Evolutionary conservation across 139 green algal genomes (phyloP).

Genomic region (Mesotaenium endlicherianum): DNA sequence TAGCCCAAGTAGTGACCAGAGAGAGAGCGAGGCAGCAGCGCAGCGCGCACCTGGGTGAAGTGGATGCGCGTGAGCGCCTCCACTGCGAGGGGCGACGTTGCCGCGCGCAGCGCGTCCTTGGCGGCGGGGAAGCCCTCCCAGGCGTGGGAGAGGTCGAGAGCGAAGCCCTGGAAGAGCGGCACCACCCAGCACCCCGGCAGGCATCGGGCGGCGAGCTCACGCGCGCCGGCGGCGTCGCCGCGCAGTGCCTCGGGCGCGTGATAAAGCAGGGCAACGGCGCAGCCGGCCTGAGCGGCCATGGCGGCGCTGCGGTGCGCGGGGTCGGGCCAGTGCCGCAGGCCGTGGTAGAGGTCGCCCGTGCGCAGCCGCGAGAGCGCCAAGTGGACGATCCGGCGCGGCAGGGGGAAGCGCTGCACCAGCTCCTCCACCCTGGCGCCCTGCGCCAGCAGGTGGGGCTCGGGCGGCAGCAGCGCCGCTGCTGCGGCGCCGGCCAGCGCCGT

Average conservation of each 20-base stretch:
- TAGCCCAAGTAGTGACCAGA: too few relatives aligned
- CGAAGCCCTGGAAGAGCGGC: constrained; percentile 10
- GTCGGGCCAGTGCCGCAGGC: not conserved
- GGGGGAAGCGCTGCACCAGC: constrained; percentile 2
- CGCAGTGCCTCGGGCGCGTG: not conserved
- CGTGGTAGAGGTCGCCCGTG: constrained; percentile 13
- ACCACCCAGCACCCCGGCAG: not conserved
- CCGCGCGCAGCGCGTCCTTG: not conserved
- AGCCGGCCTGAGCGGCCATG: not conserved
- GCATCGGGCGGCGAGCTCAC: not conserved
- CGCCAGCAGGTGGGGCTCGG: not conserved
- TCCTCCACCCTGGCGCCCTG: not conserved
- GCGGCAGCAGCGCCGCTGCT: too few relatives aligned
- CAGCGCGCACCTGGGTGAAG: too few relatives aligned
- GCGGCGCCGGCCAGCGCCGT: too few relatives aligned
- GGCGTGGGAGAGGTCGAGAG: not conserved
- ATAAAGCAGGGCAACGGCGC: constrained; percentile 4
- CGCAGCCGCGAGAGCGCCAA: not conserved
- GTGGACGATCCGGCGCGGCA: not conserved
- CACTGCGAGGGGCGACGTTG: too few relatives aligned
- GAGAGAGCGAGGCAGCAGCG: too few relatives aligned
- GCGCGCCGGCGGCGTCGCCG: not conserved
- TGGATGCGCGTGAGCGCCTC: too few relatives aligned
- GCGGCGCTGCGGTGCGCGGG: not conserved
- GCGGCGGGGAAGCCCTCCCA: constrained; percentile 11